These are phyloP conservation scores for Carnegiea gigantea DNA, from an alignment of 179 eudicot genomes.

Conservation along the genomic window DNA sequence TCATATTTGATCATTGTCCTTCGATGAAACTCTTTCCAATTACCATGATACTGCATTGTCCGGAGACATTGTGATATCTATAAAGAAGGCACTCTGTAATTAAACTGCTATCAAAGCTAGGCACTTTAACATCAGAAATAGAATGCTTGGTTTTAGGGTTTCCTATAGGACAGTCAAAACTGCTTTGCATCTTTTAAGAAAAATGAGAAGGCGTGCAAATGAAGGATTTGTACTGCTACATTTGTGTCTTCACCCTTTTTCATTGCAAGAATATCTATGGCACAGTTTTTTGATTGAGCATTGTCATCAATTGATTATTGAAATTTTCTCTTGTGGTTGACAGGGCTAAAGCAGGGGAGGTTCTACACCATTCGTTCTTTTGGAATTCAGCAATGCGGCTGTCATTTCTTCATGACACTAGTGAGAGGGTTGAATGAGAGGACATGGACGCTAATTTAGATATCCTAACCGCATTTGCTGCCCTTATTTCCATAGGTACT, in stretches of 20 bases:
- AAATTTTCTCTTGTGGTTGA: slow-evolving; percentile 19
- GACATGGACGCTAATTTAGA: slow-evolving; percentile 56
- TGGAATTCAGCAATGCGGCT: slow-evolving; percentile 75
- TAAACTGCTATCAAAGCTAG: no score
- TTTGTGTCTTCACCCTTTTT: background rate
- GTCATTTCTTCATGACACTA: slow-evolving; percentile 76
- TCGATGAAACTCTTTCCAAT: no score
- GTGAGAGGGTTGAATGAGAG: slow-evolving; percentile 88
- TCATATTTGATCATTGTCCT: no score
- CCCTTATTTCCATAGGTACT: no score
- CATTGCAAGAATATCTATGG: background rate
- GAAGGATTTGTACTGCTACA: background rate
- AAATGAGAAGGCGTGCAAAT: background rate
- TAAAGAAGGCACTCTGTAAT: no score
- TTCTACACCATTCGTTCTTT: slow-evolving; percentile 76
- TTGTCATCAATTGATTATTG: slow-evolving; percentile 7
- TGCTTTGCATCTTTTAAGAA: slow-evolving; percentile 4
- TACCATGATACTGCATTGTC: no score
- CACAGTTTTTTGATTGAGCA: background rate
- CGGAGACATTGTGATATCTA: no score
- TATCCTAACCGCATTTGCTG: slow-evolving; percentile 60
- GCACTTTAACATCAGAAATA: no score
- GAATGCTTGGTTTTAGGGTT: background rate
- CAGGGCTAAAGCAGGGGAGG: slow-evolving; percentile 81
- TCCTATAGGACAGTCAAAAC: background rate